Percentiles rank a stretch among this genome's conserved stretches.
Conservation (phyloP, 345 rosid genomes). For the Cochlearia excelsa region DNA sequence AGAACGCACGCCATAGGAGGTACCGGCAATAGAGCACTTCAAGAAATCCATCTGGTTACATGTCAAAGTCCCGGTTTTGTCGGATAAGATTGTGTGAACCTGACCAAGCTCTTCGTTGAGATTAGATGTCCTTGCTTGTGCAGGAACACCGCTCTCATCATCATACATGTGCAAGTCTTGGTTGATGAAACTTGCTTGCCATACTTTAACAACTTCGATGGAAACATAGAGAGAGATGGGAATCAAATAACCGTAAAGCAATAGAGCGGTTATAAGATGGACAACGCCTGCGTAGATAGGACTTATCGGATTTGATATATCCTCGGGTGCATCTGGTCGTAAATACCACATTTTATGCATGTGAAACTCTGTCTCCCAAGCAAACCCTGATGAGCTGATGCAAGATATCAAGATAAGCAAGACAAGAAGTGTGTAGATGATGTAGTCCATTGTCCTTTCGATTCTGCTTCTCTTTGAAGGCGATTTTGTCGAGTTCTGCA, state of each 20-base stretch:
- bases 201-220: constrained; percentile 91
- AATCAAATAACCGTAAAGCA: no score
- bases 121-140: constrained; percentile 92
- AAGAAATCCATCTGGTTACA: constrained; percentile 8
- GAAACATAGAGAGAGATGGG: constrained; percentile 75
- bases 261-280: constrained; percentile 67
- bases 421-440: constrained; percentile 77
- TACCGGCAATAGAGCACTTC: constrained; percentile 92
- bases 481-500: constrained; percentile 85
- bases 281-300: constrained; percentile 66
- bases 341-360: constrained; percentile 89
- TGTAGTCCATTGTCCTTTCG: constrained; percentile 77
- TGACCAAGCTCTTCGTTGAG: constrained; percentile 97
- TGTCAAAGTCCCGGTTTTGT: no score
- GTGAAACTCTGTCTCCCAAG: constrained; percentile 65
- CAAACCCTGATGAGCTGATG: constrained; percentile 83
- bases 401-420: constrained; percentile 64
- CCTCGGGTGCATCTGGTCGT: constrained; percentile 46
- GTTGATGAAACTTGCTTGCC: constrained; percentile 90
- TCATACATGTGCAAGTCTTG: constrained; percentile 85
- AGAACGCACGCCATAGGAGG: constrained; percentile 62
- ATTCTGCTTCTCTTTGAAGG: constrained; percentile 41
- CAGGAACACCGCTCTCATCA: constrained; percentile 77
- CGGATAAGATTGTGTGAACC: constrained; percentile 54
- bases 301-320: constrained; percentile 55